Base-by-base conservation (phyloP, 345 rosid genomes). In the Mangifera indica region DNA sequence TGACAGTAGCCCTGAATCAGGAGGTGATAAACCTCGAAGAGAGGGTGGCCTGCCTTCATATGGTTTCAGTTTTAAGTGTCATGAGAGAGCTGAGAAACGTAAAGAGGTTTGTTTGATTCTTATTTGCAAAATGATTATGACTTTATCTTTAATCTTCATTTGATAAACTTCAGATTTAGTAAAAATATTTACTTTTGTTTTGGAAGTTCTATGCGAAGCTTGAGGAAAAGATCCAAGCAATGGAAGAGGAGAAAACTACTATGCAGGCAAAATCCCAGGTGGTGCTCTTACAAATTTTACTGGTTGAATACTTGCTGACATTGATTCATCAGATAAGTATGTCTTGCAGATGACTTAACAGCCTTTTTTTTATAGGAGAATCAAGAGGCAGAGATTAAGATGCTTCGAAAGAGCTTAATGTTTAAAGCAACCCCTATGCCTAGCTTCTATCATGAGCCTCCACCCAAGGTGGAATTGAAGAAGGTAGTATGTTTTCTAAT, bases 401-500 rank as follows among this genome's bases (percentile, higher is more conserved):
- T 67, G 78, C 63, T 80, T 12, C 73, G 83, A 72, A 83, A 80
- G 66, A 83, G 80, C 63, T 70, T 83, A 74, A 67, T 54, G 66
- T 83, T 83, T 70, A 83, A 77, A 66, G 86, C 86, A 48, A 83
- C 78, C 20, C 86, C 83, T 1, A 72, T 83, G 83, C 86, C 86
- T 25, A 72, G 68, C 72, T 83, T 83, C 69, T 83, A 83, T 67
- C 80, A 72, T 55, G 86, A 80, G 63, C 53, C 81, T 15, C 80
- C 83, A 29, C 74, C 81, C 49, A 80, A 78, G 80, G 25, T 42
- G 57, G 83, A 83, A 75, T 70, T 83, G 54, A 83, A 83, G 78
- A 83, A 80, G 86, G 83, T 75, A 79, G 74, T 10, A 10, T 21
- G 22, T 20, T 62, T 49, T 25, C 37, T 44, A 53, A 14, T 24